A percentile compares a stretch with the other conserved stretches of the same genome.
phyloP scores from a whole-genome alignment of 331 rosid genomes.

The Malus hybrid region DNA sequence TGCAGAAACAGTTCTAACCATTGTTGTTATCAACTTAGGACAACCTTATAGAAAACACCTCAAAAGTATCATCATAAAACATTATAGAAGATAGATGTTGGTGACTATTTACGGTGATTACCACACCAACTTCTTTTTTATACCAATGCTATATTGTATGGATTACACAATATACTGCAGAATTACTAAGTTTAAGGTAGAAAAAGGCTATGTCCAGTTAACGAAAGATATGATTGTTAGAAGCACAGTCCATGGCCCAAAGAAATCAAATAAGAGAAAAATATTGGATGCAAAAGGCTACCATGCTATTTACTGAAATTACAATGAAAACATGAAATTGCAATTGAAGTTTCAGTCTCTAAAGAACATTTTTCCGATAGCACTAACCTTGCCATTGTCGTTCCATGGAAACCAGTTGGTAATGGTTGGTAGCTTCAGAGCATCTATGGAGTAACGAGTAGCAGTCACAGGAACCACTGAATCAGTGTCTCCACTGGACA shows the following conservation, averaged over 20 bases:
- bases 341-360: background rate
- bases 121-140: background rate
- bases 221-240: background rate
- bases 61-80: background rate
- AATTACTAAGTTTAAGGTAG: background rate
- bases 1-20: too few relatives aligned
- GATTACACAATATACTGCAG: background rate
- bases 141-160: background rate
- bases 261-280: background rate
- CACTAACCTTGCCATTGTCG: constrained; percentile 78
- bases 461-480: constrained; percentile 87
- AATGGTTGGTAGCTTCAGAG: constrained; percentile 77
- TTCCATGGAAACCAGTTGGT: constrained; percentile 84
- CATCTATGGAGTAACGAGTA: constrained; percentile 78
- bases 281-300: background rate
- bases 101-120: background rate
- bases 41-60: background rate
- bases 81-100: background rate
- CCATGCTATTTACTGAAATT: background rate
- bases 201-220: background rate
- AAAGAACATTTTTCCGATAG: constrained; percentile 1
- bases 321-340: background rate
- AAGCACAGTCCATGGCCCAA: background rate
- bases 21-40: too few relatives aligned
- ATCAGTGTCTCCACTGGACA: constrained; percentile 83